Evolutionary conservation across 441 rosid species (phyloP), one percentile per base, ranked within the genome.

Genomic region (Manihot esculenta): DNA sequence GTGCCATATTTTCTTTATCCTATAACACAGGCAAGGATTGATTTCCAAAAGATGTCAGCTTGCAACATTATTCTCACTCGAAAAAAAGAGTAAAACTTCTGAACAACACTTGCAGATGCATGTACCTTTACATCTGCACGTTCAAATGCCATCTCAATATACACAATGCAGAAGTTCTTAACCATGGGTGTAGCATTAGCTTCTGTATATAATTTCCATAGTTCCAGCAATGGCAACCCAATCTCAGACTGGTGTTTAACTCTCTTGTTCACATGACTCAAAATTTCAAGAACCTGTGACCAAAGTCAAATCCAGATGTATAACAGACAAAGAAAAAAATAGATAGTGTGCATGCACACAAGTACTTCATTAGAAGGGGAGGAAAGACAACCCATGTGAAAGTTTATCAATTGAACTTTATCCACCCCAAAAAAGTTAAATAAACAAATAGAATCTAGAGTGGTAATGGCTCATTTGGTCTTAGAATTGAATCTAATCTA

Each of bases 81-180:
- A 53, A 1, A 38, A 24, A 41, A 64, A 24, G 21, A 72, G 48
- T 10, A 64, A 54, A 72, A 10, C 26, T 60, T 65, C 56, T 18
- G 42, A 65, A 73, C 15, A 24, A 56, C 53, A 60, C 50, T 44
- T 5, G 27, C 21, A 51, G 61, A 56, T 68, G 65, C 58, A 76
- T 84, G 44, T 64, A 89, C 99, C 94, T 88, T 90, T 67, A 72
- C 71, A 69, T 79, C 76, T 35, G 82, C 84, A 42, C 90, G 86
- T 72, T 92, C 99, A 78, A 92, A 89, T 57, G 97, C 97, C 99
- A 94, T 94, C 85, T 94, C 99, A 78, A 94, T 80, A 72, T 94
- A 94, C 70, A 94, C 89, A 53, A 90, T 83, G 79, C 91, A 92
- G 72, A 94, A 94, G 70, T 92, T 94, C 80, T 79, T 86, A 70